phyloP scores from a whole-genome alignment of 108 stramenopile genomes.

The Pseudonitzschia multiseries region DNA sequence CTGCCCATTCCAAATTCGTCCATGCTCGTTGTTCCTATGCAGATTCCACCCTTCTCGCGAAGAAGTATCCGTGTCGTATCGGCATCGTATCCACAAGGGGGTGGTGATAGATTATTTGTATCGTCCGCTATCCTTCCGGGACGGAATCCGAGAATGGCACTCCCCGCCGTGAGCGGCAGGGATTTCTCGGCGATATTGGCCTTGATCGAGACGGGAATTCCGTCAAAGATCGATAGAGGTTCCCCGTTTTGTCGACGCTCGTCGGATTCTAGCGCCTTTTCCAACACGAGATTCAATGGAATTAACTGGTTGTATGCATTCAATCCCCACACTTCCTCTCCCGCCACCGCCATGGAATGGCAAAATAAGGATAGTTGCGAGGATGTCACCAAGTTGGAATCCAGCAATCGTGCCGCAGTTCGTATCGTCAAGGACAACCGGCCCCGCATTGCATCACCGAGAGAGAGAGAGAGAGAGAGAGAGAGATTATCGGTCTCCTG shows the following conservation, averaged over 20 bases:
- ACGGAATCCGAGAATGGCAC: conserved; percentile 61
- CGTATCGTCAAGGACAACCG: conserved; percentile 28
- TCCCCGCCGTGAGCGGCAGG: conserved; percentile 78
- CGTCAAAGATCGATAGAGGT: conserved; percentile 60
- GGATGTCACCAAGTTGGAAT: conserved; percentile 24
- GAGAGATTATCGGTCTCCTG: no score
- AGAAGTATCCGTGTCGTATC: conserved; percentile 68
- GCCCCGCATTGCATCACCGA: not conserved
- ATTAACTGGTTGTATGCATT: conserved; percentile 58
- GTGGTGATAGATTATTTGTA: not conserved
- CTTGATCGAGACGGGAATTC: conserved; percentile 94
- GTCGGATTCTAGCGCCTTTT: conserved; percentile 58
- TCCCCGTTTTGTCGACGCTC: conserved; percentile 37
- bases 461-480: no score
- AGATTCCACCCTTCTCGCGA: conserved; percentile 71
- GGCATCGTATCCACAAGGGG: conserved; percentile 72
- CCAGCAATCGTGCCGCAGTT: conserved; percentile 26
- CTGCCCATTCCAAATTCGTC: conserved; percentile 99
- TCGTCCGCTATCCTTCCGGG: not conserved
- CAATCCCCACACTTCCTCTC: conserved; percentile 50
- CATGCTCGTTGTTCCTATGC: conserved; percentile 92
- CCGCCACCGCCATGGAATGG: conserved; percentile 42
- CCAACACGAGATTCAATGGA: conserved; percentile 31
- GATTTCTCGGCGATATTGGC: conserved; percentile 87
- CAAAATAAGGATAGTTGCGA: conserved; percentile 46